Evolutionary conservation across 164 flowering plant genomes (phyloP).

Genomic region (Paratinospora sagittata): DNA sequence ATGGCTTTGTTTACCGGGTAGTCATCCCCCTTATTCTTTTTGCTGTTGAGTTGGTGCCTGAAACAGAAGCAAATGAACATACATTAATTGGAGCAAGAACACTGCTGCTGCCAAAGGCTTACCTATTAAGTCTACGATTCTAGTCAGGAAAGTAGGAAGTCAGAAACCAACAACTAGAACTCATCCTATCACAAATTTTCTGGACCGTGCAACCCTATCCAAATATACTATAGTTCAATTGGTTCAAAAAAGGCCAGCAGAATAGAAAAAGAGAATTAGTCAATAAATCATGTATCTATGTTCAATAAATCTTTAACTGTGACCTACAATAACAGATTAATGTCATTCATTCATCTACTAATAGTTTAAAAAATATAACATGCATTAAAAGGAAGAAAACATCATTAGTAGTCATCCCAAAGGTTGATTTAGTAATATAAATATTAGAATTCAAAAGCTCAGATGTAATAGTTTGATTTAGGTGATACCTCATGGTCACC

Average conservation of each 20-base stretch:
- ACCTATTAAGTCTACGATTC: neutral
- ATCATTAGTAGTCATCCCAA: neutral
- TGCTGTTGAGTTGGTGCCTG: constrained; percentile 69
- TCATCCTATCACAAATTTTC: neutral
- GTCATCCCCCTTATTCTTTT: constrained; percentile 62
- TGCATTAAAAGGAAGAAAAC: neutral
- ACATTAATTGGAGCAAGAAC: neutral
- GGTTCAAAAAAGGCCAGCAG: neutral
- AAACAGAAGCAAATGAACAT: constrained; percentile 5
- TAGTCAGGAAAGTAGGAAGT: neutral
- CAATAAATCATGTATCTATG: neutral
- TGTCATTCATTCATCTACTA: neutral
- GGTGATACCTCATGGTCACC: constrained; percentile 65
- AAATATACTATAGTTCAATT: neutral
- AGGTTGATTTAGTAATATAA: neutral
- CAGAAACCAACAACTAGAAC: neutral
- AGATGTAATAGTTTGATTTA: neutral
- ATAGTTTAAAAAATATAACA: neutral
- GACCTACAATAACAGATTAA: neutral
- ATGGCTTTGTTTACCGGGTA: constrained; percentile 32
- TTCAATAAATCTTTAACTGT: neutral
- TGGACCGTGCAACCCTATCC: neutral
- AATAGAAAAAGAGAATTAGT: neutral
- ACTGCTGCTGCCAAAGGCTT: neutral
- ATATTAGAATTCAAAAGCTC: neutral